A percentile compares a stretch with the other conserved stretches of the same genome.
Evolutionary conservation across 768 basidiomycete species (phyloP).

Genomic region (Lentinula raphanica): DNA sequence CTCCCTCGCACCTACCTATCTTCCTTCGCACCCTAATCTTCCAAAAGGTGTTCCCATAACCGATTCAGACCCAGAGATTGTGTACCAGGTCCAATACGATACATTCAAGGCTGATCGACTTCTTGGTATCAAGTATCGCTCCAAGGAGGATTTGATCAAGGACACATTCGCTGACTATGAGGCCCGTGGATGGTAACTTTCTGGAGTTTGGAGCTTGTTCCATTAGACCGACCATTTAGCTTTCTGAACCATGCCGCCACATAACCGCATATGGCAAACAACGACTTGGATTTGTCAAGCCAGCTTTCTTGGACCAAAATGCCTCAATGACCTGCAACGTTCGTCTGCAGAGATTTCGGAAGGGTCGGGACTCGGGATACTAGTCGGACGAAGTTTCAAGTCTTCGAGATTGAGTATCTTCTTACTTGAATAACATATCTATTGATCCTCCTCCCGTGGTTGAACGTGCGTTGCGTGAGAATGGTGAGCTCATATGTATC

Average conservation of each 20-base stretch:
- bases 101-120: not conserved
- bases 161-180: slow-evolving; percentile 3
- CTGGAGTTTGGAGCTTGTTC: too few species aligned
- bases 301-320: too few species aligned
- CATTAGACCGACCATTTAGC: too few species aligned
- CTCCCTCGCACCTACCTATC: not conserved
- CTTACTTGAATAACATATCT: too few species aligned
- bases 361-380: too few species aligned
- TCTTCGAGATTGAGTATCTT: too few species aligned
- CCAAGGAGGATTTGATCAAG: not conserved
- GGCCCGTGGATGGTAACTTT: slow-evolving; percentile 2
- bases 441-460: slow-evolving; percentile 46
- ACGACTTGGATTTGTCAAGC: too few species aligned
- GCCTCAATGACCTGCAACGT: too few species aligned
- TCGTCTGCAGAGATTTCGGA: too few species aligned
- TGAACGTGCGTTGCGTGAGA: slow-evolving; percentile 59
- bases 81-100: not conserved
- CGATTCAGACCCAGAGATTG: not conserved
- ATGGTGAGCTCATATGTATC: slow-evolving; percentile 50
- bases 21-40: slow-evolving; percentile 5
- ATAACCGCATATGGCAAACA: too few species aligned
- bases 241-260: too few species aligned
- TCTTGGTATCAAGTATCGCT: slow-evolving; percentile 6
- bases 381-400: too few species aligned
- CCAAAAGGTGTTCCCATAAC: slow-evolving; percentile 1